Conservation (phyloP, 176 grass and related monocot species). For the Phragmites australis region DNA sequence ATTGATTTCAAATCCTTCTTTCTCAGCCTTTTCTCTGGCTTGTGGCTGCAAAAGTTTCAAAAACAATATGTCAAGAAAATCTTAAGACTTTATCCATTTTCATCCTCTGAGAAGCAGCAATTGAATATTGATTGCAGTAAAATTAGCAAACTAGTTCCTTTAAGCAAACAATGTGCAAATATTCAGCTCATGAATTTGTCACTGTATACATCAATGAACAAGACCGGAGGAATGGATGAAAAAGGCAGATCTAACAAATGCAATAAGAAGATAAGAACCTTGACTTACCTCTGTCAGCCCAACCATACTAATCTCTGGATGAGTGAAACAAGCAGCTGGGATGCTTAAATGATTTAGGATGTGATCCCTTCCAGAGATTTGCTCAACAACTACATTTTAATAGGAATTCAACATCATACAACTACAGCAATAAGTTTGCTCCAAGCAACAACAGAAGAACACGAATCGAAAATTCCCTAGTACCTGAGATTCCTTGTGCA, state of each 20-base stretch:
- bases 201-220: not conserved
- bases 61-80: not conserved
- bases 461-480: not conserved
- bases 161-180: not conserved
- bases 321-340: conserved; percentile 95
- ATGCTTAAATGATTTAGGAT: conserved; percentile 95
- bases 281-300: conserved; percentile 80
- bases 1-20: conserved; percentile 76
- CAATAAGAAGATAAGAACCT: not conserved
- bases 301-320: conserved; percentile 99
- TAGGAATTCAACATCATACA: conserved; percentile 36
- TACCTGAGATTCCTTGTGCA: conserved; percentile 98
- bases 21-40: conserved; percentile 90
- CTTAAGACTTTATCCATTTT: not conserved
- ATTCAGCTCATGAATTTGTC: not conserved
- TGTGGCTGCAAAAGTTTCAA: conserved; percentile 72
- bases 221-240: not conserved
- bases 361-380: conserved; percentile 76
- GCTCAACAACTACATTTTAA: conserved; percentile 68
- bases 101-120: not conserved
- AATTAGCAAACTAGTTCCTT: not conserved
- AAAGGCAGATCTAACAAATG: conserved; percentile 15
- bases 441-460: conserved; percentile 27
- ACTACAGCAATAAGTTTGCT: conserved; percentile 21
- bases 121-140: not conserved